phyloP scores from a whole-genome alignment of 345 rosid species.

The Alliaria petiolata region DNA sequence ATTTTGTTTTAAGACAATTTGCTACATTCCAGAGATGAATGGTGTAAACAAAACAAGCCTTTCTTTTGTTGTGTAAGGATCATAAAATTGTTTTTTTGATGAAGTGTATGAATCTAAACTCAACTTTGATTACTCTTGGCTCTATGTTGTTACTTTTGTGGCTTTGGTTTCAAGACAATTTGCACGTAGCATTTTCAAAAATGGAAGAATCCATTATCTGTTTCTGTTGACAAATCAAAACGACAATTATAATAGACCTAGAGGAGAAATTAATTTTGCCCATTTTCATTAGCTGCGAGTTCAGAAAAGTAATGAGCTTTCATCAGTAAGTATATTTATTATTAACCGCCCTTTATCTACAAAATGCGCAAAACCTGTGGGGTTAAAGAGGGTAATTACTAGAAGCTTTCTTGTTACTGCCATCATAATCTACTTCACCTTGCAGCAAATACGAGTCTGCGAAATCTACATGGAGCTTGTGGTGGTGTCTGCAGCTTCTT shows the following conservation, averaged over 20 bases:
- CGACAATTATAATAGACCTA: not conserved
- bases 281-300: conserved; percentile 13
- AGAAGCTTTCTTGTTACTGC: not conserved
- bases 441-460: not conserved
- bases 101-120: not conserved
- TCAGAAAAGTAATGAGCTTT: conserved; percentile 5
- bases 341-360: conserved; percentile 3
- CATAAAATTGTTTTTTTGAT: not conserved
- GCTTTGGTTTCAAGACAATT: not conserved
- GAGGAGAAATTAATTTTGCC: not conserved
- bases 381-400: not conserved
- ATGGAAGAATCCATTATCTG: not conserved
- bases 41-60: not conserved
- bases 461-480: conserved; percentile 3
- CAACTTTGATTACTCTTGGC: not conserved
- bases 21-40: conserved; percentile 1
- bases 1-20: conserved; percentile 14
- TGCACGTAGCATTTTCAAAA: not conserved
- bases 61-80: conserved; percentile 12
- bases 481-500: conserved; percentile 11
- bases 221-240: not conserved
- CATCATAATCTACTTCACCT: conserved; percentile 20
- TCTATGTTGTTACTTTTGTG: not conserved
- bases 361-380: conserved; percentile 18
- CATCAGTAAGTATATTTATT: not conserved